Evolutionary conservation across 1,284 basidiomycete species (phyloP).

Genomic region (Ustilago hordei): DNA sequence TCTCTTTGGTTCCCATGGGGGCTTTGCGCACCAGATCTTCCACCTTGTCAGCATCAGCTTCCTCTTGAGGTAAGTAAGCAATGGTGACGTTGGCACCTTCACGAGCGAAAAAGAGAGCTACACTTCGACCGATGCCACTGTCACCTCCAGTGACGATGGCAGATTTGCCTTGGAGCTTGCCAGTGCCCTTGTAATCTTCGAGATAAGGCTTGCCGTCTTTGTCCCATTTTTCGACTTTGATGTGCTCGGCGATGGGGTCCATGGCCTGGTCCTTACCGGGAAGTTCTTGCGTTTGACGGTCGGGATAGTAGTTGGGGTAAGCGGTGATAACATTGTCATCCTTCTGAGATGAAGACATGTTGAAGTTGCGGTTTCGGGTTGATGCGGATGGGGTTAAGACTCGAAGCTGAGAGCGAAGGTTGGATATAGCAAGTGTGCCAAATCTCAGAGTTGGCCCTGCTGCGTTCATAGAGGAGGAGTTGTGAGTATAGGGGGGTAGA

Average conservation of each 20-base stretch:
- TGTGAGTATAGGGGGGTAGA: background rate
- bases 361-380: conserved; percentile 12
- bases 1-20: conserved; percentile 59
- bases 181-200: conserved; percentile 73
- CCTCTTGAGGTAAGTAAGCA: conserved; percentile 76
- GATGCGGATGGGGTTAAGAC: background rate
- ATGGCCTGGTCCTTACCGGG: conserved; percentile 57
- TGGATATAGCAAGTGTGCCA: background rate
- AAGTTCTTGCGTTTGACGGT: conserved; percentile 50
- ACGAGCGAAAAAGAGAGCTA: conserved; percentile 76
- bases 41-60: conserved; percentile 72
- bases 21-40: conserved; percentile 44
- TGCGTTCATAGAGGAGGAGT: conserved; percentile 7
- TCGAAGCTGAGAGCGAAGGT: background rate
- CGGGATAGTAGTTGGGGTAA: conserved; percentile 59
- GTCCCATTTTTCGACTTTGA: conserved; percentile 75
- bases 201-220: conserved; percentile 75
- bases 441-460: conserved; percentile 5
- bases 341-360: conserved; percentile 37
- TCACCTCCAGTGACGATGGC: conserved; percentile 75
- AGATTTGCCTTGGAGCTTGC: conserved; percentile 75
- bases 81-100: conserved; percentile 79
- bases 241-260: conserved; percentile 73
- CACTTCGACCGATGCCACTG: conserved; percentile 76
- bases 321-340: conserved; percentile 55